phyloP scores from a whole-genome alignment of 1,284 basidiomycete genomes.

The Xanthoconium separans region DNA sequence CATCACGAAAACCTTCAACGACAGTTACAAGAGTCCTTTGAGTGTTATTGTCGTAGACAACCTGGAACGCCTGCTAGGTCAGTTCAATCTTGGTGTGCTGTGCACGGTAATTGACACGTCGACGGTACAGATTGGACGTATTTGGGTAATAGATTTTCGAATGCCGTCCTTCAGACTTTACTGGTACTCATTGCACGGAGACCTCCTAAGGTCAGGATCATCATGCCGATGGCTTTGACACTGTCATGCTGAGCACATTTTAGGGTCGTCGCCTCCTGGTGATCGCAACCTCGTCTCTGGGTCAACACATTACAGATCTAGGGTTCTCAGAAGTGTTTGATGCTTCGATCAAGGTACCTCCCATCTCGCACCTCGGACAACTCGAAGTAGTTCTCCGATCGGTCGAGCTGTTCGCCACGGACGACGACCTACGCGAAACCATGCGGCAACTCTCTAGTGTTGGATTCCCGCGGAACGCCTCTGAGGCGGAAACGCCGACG shows the following conservation, averaged over 20 bases:
- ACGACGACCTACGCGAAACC: conserved; percentile 57
- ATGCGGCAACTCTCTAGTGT: conserved; percentile 74
- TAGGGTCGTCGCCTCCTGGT: conserved; percentile 90
- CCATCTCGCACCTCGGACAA: conserved; percentile 72
- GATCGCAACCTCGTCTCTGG: conserved; percentile 90
- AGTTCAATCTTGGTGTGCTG: conserved; percentile 22
- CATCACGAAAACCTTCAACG: conserved; percentile 92
- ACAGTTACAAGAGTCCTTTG: conserved; percentile 96
- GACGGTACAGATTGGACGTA: conserved; percentile 86
- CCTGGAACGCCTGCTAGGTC: conserved; percentile 86
- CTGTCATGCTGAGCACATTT: conserved; percentile 7
- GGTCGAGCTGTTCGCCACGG: conserved; percentile 72
- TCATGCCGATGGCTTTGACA: neutral
- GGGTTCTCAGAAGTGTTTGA: conserved; percentile 90
- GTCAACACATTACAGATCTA: conserved; percentile 86
- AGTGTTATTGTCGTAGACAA: conserved; percentile 98
- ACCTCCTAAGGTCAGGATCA: conserved; percentile 79
- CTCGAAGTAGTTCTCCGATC: conserved; percentile 84
- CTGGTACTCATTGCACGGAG: conserved; percentile 87
- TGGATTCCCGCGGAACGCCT: conserved; percentile 59
- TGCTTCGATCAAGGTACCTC: conserved; percentile 83
- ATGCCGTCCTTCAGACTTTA: conserved; percentile 89
- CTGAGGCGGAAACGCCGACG: conserved; percentile 42
- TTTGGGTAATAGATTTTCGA: conserved; percentile 95
- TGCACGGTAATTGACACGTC: neutral